Evolutionary conservation across 2,329 filamentous ascomycete species (phyloP), one percentile per base, ranked within the genome.

Genomic region (Penicillium rolfsii): DNA sequence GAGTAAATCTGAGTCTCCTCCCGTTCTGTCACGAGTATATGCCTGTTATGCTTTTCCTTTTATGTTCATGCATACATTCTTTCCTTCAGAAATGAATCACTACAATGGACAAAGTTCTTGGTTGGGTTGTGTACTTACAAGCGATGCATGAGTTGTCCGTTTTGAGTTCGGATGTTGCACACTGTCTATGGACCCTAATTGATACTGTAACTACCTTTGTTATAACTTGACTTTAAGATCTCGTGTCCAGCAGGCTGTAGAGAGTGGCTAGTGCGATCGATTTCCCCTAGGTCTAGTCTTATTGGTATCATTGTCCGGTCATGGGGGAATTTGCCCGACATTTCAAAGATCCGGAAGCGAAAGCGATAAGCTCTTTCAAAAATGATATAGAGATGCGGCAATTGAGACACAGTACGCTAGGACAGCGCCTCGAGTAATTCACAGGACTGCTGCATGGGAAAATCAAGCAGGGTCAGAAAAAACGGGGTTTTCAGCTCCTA

Each of bases 21-120:
- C 9, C 16, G 22, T 28, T 22, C 56, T 59, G 58, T 59, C 52
- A 68, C 55, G 67, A 68, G 54, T 63, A 49, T 40, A 68, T 59
- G 64, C 52, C 60, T 61, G 22, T 57, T 59, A 53, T 55, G 49
- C 40, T 62, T 53, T 50, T 38, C 55, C 30, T 58, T 64, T 64
- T 36, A 62, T 19, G 54, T 43, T 24, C 4, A 58, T 59, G 59
- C 38, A 62, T 59, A 48, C 53, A 22, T 30, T 24, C 4, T 59
- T 46, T 30, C 24, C 26, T 40, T 26, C 36, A 40, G 33, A 52
- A 40, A 52, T 22, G 33, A 36, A 22, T 6, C 26, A 52, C 35
- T 8, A 36, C 22, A 14, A 9, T 52, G 33, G 22, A 52, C 19
- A n/a, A 28, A 52, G 33, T n/a, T 8, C n/a, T 38, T 40, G 14